Evolutionary conservation across 352 stramenopile genomes (phyloP).

Genomic region (Phytophthora pluvialis): DNA sequence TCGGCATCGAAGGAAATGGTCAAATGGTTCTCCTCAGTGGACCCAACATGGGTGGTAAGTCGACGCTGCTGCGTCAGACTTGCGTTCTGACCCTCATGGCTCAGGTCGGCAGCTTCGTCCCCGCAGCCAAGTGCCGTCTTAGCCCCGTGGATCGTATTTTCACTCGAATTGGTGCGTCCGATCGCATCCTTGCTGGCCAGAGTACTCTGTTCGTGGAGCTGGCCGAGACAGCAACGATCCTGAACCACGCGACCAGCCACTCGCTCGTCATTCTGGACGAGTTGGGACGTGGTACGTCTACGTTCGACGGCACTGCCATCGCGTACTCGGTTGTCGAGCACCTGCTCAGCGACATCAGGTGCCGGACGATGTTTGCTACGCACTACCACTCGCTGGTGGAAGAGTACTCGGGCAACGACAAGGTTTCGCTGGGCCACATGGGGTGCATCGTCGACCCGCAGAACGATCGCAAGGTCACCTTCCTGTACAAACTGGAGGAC

Average conservation of each 20-base stretch:
- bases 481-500: constrained; percentile 98
- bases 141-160: constrained; percentile 99
- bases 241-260: constrained; percentile 94
- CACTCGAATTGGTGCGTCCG: constrained; percentile 98
- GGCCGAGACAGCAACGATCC: constrained; percentile 97
- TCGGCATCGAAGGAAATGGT: constrained; percentile 79
- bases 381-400: constrained; percentile 98
- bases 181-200: constrained; percentile 98
- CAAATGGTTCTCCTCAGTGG: constrained; percentile 95
- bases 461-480: constrained; percentile 96
- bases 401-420: constrained; percentile 69
- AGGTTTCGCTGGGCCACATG: constrained; percentile 83
- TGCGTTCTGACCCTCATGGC: constrained; percentile 98
- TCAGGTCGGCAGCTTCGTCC: constrained; percentile 99
- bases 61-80: constrained; percentile 97
- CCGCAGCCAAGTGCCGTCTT: constrained; percentile 92
- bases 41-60: constrained; percentile 99
- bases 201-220: constrained; percentile 99
- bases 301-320: constrained; percentile 98
- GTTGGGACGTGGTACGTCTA: constrained; percentile 98
- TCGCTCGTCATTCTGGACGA: constrained; percentile 99
- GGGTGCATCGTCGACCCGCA: constrained; percentile 80
- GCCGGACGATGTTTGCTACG: constrained; percentile 98
- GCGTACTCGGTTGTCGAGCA: constrained; percentile 97
- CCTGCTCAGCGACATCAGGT: constrained; percentile 86